These are phyloP conservation scores for Reutealis trisperma DNA, from an alignment of 345 rosid species.

Conservation along the genomic window DNA sequence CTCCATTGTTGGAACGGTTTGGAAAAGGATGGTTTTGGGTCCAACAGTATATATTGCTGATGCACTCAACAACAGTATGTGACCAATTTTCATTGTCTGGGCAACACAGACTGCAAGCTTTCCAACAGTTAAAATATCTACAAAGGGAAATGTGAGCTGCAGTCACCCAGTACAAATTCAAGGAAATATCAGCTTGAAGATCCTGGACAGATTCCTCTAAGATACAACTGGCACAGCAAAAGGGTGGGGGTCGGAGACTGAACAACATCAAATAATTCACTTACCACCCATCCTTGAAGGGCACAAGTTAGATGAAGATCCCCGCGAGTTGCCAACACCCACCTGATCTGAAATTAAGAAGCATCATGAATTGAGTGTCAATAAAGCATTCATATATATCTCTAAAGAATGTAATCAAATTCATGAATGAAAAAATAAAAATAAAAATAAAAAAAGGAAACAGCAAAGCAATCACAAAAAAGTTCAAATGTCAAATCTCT, in stretches of 20 bases:
- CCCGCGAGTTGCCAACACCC: conserved; percentile 38
- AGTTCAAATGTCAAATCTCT: background rate
- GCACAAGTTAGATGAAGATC: conserved; percentile 42
- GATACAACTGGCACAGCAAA: conserved; percentile 29
- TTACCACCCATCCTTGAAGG: conserved; percentile 47
- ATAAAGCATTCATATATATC: background rate
- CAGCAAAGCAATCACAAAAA: background rate
- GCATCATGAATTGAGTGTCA: background rate
- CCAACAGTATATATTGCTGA: conserved; percentile 23
- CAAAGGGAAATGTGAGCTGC: conserved; percentile 46
- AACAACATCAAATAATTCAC: conserved; percentile 45
- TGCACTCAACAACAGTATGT: conserved; percentile 38
- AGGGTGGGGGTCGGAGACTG: conserved; percentile 42
- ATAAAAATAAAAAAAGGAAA: background rate
- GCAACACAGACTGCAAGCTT: conserved; percentile 37
- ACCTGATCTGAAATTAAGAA: conserved; percentile 39
- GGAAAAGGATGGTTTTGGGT: conserved; percentile 21
- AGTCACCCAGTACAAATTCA: conserved; percentile 45
- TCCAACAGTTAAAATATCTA: conserved; percentile 59
- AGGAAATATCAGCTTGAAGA: conserved; percentile 29
- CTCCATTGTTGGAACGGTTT: conserved; percentile 23
- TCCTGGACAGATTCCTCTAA: conserved; percentile 36
- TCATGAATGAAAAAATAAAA: background rate
- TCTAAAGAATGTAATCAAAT: background rate
- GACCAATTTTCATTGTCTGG: conserved; percentile 41